Percentiles rank a stretch among this genome's conserved stretches.
Conservation (phyloP, 495 filamentous ascomycete genomes). For the Xylaria acuta region DNA sequence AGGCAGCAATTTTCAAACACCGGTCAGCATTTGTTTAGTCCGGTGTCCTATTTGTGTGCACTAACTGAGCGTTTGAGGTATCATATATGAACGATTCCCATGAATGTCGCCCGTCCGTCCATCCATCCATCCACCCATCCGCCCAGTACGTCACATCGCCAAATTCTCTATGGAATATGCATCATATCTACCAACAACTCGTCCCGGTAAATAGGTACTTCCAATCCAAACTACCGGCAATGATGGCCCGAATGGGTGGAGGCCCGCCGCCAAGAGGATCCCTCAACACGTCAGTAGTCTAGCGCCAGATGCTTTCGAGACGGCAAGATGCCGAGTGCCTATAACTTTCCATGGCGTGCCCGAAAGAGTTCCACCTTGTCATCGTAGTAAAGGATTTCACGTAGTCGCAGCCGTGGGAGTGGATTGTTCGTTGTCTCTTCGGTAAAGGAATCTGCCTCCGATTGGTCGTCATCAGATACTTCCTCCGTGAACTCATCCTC, state of each 20-base stretch:
- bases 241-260: constrained; percentile 14
- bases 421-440: constrained; percentile 50
- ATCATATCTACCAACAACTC: constrained; percentile 14
- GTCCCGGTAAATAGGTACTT: constrained; percentile 14
- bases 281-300: constrained; percentile 24
- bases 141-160: background rate
- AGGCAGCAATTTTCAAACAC: background rate
- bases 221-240: constrained; percentile 10
- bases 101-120: background rate
- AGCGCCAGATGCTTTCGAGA: constrained; percentile 16
- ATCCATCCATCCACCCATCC: background rate
- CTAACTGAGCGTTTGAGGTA: background rate
- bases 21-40: background rate
- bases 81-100: background rate
- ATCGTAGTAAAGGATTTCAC: constrained; percentile 89
- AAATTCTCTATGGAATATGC: background rate
- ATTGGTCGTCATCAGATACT: constrained; percentile 59
- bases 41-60: background rate
- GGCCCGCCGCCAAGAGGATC: constrained; percentile 23
- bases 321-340: constrained; percentile 29
- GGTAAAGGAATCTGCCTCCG: constrained; percentile 62
- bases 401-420: constrained; percentile 66
- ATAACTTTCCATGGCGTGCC: constrained; percentile 76
- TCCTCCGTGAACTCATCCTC: constrained; percentile 50
- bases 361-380: constrained; percentile 87